A percentile compares a stretch with the other conserved stretches of the same genome.
Conservation (phyloP, 306 rosid genomes). For the Prunus armeniaca region DNA sequence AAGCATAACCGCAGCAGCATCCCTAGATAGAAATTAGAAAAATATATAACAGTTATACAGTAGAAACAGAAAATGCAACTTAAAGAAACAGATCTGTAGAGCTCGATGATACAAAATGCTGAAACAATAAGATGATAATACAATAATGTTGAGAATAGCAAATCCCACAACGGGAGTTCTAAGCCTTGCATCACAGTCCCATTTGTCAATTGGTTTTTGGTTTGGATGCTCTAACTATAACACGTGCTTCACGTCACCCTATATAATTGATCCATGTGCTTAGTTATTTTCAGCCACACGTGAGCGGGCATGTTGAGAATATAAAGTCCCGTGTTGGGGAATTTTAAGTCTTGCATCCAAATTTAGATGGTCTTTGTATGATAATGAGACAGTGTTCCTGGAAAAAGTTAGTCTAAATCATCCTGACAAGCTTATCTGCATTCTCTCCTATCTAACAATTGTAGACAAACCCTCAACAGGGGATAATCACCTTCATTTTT, state of each 20-base stretch:
- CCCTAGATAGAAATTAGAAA: constrained; percentile 36
- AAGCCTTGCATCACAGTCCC: not conserved
- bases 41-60: not conserved
- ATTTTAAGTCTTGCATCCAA: not conserved
- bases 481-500: not conserved
- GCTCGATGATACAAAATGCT: not conserved
- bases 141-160: not conserved
- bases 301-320: not conserved
- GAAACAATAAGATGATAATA: not conserved
- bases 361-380: not conserved
- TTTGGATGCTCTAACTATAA: not conserved
- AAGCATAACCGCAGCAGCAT: constrained; percentile 90
- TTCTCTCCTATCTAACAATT: not conserved
- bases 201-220: not conserved
- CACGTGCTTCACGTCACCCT: not conserved
- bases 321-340: not conserved
- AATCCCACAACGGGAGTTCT: not conserved
- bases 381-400: not conserved
- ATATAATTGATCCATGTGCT: not conserved
- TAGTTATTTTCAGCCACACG: not conserved
- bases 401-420: not conserved
- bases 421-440: not conserved
- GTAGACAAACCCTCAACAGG: not conserved
- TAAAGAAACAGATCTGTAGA: not conserved
- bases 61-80: not conserved